phyloP scores from a whole-genome alignment of 208 protist genomes.

The Leishmania martiniquensis region DNA sequence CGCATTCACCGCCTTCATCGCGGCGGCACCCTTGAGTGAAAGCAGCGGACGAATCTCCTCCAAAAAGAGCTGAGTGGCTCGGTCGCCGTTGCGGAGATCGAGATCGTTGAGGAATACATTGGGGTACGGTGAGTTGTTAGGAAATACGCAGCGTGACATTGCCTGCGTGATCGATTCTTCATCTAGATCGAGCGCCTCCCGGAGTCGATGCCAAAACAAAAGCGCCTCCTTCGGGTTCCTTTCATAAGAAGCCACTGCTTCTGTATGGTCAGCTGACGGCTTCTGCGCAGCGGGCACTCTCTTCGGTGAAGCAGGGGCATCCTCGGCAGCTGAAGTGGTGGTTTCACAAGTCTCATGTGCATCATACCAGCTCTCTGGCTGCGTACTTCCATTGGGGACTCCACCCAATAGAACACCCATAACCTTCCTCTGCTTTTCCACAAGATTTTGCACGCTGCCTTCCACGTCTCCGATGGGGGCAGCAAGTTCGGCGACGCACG shows the following conservation, averaged over 20 bases:
- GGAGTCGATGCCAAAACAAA: conserved; percentile 16
- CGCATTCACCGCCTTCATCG: background rate
- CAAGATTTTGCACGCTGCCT: background rate
- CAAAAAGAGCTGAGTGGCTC: conserved; percentile 8
- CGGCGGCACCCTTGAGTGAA: background rate
- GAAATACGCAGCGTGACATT: conserved; percentile 22
- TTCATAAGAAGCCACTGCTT: background rate
- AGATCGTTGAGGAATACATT: conserved; percentile 51
- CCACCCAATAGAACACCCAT: background rate
- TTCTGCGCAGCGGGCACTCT: background rate
- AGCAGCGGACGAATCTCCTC: conserved; percentile 8
- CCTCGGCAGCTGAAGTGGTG: too few species aligned
- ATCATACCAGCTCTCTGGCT: background rate
- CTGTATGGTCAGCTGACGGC: too few species aligned
- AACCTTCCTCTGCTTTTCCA: background rate
- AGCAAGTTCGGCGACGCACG: background rate
- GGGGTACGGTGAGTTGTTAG: conserved; percentile 25
- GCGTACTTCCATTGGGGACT: background rate
- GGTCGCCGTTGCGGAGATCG: conserved; percentile 32
- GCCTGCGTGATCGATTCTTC: background rate
- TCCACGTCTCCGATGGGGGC: background rate
- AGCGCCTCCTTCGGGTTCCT: conserved; percentile 1
- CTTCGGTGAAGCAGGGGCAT: background rate
- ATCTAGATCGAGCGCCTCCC: conserved; percentile 1
- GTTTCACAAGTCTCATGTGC: background rate